phyloP scores from a whole-genome alignment of 768 basidiomycete species.

The Kwoniella sp. region DNA sequence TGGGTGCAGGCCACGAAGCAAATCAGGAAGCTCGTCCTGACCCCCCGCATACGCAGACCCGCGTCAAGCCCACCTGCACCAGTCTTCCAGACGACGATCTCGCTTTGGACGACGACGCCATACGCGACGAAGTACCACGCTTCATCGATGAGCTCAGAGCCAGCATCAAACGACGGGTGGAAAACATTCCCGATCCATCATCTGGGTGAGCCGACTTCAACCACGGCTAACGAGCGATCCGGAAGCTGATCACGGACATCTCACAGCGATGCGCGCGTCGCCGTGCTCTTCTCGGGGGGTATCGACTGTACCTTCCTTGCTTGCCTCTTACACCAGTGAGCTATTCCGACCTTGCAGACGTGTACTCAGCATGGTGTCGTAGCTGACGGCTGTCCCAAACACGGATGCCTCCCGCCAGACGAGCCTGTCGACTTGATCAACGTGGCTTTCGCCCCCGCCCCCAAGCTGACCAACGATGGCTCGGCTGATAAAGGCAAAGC shows the following conservation, averaged over 20 bases:
- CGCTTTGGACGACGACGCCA: constrained; percentile 53
- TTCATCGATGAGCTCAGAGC: constrained; percentile 54
- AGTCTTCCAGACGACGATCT: constrained; percentile 47
- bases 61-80: constrained; percentile 12
- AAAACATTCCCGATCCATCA: constrained; percentile 58
- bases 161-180: constrained; percentile 67
- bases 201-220: constrained; percentile 34
- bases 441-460: constrained; percentile 62
- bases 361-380: not conserved
- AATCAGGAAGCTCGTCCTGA: too few relatives aligned
- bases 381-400: not conserved
- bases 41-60: constrained; percentile 11
- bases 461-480: constrained; percentile 51
- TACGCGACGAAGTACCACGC: constrained; percentile 20
- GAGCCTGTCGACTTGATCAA: constrained; percentile 91
- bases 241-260: constrained; percentile 40
- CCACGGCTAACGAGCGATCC: not conserved
- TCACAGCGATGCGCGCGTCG: constrained; percentile 57
- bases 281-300: constrained; percentile 90
- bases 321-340: constrained; percentile 70
- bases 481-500: constrained; percentile 47
- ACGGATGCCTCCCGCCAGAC: constrained; percentile 64
- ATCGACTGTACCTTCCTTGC: constrained; percentile 86
- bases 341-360: not conserved
- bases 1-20: too few relatives aligned